A percentile compares a stretch with the other conserved stretches of the same genome.
Conservation (phyloP, 257 asterid species). For the Plantago elongata region DNA sequence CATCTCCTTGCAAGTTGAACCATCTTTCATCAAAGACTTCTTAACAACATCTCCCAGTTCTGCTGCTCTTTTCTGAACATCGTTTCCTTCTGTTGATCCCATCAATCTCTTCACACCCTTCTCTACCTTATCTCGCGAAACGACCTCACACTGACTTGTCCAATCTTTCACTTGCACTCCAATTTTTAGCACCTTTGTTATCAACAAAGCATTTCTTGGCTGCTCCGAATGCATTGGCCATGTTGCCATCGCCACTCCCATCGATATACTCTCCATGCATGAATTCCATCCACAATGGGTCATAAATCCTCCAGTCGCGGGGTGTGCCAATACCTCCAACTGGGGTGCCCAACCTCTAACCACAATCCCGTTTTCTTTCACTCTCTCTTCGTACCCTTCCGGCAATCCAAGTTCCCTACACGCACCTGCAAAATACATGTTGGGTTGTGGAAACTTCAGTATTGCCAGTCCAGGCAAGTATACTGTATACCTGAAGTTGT, state of each 20-base stretch:
- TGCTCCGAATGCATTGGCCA: constrained; percentile 7
- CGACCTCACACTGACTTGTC: background rate
- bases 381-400: background rate
- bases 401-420: background rate
- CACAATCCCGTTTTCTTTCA: background rate
- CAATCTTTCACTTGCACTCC: constrained; percentile 1
- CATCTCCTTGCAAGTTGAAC: background rate
- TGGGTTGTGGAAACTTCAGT: background rate
- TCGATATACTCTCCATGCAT: constrained; percentile 2
- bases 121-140: background rate
- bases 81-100: constrained; percentile 8
- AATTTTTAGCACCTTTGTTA: background rate
- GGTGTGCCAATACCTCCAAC: constrained; percentile 5
- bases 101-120: constrained; percentile 3
- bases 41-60: constrained; percentile 1
- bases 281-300: constrained; percentile 5
- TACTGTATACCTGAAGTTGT: background rate
- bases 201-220: background rate
- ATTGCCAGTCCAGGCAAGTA: background rate
- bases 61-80: constrained; percentile 1
- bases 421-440: background rate
- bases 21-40: background rate
- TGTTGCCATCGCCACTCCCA: background rate
- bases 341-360: constrained; percentile 8
- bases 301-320: constrained; percentile 7